Evolutionary conservation across 805 yeast species (phyloP).

Genomic region (Teunomyces barrocoloradensis): DNA sequence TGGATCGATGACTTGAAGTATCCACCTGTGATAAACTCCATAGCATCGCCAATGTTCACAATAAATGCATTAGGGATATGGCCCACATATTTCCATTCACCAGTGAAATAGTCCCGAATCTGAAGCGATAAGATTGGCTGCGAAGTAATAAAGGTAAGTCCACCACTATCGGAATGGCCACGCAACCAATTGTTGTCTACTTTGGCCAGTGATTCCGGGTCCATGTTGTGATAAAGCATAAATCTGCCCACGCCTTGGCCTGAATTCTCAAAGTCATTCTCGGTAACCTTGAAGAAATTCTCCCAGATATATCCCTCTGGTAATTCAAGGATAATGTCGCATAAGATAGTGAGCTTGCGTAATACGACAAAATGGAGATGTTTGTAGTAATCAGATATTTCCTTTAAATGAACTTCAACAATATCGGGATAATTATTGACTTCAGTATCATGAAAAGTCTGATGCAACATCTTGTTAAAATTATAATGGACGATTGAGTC

Average conservation of each 20-base stretch:
- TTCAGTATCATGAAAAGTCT: conserved; percentile 16
- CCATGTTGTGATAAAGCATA: conserved; percentile 27
- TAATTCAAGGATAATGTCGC: conserved; percentile 25
- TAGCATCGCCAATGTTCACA: conserved; percentile 29
- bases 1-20: conserved; percentile 16
- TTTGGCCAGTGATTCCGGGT: conserved; percentile 20
- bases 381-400: conserved; percentile 22
- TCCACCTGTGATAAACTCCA: conserved; percentile 32
- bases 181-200: conserved; percentile 27
- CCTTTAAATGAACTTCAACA: conserved; percentile 20
- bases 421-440: conserved; percentile 24
- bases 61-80: conserved; percentile 29
- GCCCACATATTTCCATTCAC: conserved; percentile 30
- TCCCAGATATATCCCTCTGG: conserved; percentile 30
- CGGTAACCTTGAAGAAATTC: conserved; percentile 23
- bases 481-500: conserved; percentile 29
- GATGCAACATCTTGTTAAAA: conserved; percentile 24
- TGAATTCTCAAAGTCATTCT: conserved; percentile 20
- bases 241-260: conserved; percentile 31
- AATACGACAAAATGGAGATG: conserved; percentile 20
- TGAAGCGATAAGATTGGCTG: conserved; percentile 31
- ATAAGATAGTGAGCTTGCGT: conserved; percentile 21
- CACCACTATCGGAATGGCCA: conserved; percentile 32
- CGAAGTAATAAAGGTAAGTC: conserved; percentile 29
- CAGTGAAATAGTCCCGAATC: conserved; percentile 28